Evolutionary conservation across 2,329 filamentous ascomycete genomes (phyloP), one percentile per base, ranked within the genome.

Genomic region (Verticillium alfalfae): DNA sequence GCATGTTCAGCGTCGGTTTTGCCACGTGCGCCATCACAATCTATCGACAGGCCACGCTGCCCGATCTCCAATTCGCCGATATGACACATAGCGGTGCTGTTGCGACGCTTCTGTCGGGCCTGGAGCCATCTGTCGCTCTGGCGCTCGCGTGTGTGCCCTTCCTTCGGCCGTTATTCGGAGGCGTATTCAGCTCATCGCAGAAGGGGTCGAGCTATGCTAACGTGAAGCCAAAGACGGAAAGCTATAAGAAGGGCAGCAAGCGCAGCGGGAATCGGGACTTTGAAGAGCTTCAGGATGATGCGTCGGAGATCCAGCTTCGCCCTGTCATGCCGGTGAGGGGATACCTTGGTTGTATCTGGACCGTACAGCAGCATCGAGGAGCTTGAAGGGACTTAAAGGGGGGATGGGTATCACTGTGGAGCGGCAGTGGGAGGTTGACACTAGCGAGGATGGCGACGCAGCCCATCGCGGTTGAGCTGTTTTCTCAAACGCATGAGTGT

Each of bases 1-100:
- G 63, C 52, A 70, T 70, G 38, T 75, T 75, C 45, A 66, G 69
- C 7, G 61, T 76, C 34, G 70, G 72, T 31, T 58, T 58, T n/a
- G 38, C 57, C 39, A 58, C 57, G 9, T 58, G 57, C 26, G 57
- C 57, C 57, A 58, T 58, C 26, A 58, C 57, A 5, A 58, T 58
- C 26, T 58, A 58, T 26, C 57, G 57, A 2, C 57, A 58, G 31
- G 57, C 57, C 13, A 52, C 57, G 7, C 57, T 58, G 12, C 39
- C 57, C 12, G 26, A 31, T 10, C 39, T 58, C 2, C 57, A 58
- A 16, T 58, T 58, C 26, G 57, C 57, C 15, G 16, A 52, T 22
- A 58, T 58, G 57, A 49, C 57, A 39, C 57, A 58, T 26, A 58
- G 57, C 57, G 39, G 57, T 13, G 57, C 49, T 7, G 39, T 58